Percentiles rank a stretch among this genome's conserved stretches.
Evolutionary conservation across 1,284 basidiomycete genomes (phyloP).

Genomic region (Pseudozyma sp.): DNA sequence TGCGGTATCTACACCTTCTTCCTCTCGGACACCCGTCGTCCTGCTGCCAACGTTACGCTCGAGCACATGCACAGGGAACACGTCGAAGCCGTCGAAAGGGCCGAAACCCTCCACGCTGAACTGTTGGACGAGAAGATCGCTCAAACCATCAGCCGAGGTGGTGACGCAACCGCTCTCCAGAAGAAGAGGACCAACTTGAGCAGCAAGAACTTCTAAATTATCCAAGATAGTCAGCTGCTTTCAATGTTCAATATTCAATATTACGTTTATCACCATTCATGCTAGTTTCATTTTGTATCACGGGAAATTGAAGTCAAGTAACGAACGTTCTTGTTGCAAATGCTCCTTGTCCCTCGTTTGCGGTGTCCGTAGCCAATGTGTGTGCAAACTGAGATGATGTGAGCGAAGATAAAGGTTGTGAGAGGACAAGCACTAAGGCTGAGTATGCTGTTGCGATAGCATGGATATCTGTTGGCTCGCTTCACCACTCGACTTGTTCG

Average conservation of each 20-base stretch:
- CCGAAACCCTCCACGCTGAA: slow-evolving; percentile 51
- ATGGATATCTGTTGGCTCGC: too few relatives aligned
- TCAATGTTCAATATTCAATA: background rate
- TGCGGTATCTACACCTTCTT: slow-evolving; percentile 60
- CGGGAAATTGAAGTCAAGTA: too few relatives aligned
- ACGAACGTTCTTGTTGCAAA: too few relatives aligned
- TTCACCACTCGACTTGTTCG: slow-evolving; percentile 46
- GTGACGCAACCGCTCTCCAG: slow-evolving; percentile 47
- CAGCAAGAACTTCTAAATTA: slow-evolving; percentile 44
- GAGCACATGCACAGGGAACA: slow-evolving; percentile 48
- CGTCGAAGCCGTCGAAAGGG: slow-evolving; percentile 29
- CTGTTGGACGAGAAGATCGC: slow-evolving; percentile 55
- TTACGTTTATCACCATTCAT: too few relatives aligned
- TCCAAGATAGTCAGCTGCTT: background rate
- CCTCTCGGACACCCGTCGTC: slow-evolving; percentile 55
- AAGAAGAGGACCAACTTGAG: slow-evolving; percentile 49
- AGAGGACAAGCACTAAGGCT: background rate
- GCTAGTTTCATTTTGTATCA: too few relatives aligned
- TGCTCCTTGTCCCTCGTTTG: too few relatives aligned
- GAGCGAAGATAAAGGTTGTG: too few relatives aligned
- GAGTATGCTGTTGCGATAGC: background rate
- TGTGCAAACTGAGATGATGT: too few relatives aligned
- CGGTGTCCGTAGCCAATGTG: too few relatives aligned
- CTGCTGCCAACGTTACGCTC: slow-evolving; percentile 44
- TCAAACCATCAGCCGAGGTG: slow-evolving; percentile 45